Conservation (phyloP, 345 rosid genomes). For the Psidium friedrichsthalianum region DNA sequence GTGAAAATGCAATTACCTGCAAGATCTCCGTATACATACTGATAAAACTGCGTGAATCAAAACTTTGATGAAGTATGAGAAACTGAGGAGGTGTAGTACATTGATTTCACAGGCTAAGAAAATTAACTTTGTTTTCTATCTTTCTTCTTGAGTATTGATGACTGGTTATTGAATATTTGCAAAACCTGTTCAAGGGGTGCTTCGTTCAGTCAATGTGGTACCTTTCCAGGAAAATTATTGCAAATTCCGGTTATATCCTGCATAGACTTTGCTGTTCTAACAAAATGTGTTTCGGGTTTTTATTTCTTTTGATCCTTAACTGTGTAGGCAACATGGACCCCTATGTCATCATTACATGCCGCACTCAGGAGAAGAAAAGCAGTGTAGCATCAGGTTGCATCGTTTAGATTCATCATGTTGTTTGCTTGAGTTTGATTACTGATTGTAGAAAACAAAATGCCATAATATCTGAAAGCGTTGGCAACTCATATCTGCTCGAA, state of each 20-base stretch:
- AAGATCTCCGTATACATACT: background rate
- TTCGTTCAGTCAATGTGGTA: background rate
- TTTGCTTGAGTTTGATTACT: background rate
- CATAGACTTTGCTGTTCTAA: background rate
- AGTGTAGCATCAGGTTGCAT: slow-evolving; percentile 51
- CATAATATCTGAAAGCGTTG: background rate
- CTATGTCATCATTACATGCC: slow-evolving; percentile 48
- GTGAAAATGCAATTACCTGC: background rate
- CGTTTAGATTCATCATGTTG: background rate
- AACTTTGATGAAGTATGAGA: background rate
- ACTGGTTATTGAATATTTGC: background rate
- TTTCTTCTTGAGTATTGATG: background rate
- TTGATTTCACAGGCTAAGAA: background rate
- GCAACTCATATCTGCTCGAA: background rate
- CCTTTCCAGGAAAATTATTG: background rate
- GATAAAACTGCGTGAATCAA: background rate
- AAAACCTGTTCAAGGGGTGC: background rate
- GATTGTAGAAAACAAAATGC: background rate
- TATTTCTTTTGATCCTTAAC: background rate
- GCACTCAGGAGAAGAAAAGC: slow-evolving; percentile 70
- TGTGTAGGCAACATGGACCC: slow-evolving; percentile 58
- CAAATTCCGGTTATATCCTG: background rate
- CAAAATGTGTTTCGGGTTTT: background rate
- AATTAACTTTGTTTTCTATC: background rate
- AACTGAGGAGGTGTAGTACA: background rate